A percentile compares a stretch with the other conserved stretches of the same genome.
Conservation (phyloP, 106 monocot species). For the Iris macrosiphon region DNA sequence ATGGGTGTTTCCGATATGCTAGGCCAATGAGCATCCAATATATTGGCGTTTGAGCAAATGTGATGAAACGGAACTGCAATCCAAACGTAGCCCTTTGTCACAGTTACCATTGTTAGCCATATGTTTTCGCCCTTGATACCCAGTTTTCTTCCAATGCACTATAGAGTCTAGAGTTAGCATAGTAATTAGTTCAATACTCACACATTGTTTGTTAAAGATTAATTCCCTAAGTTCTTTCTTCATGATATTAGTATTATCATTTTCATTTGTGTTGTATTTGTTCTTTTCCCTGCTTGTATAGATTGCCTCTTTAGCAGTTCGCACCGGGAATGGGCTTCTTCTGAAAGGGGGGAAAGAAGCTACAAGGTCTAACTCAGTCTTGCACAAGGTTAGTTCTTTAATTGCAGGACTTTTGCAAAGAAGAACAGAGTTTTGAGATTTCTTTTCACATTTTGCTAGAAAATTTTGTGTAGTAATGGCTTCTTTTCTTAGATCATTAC, state of each 20-base stretch:
- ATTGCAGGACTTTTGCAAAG: not conserved
- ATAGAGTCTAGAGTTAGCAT: not conserved
- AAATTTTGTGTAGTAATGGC: not conserved
- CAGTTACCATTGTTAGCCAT: not conserved
- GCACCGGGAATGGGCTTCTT: conserved; percentile 97
- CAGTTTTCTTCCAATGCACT: too few relatives aligned
- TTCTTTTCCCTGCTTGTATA: conserved; percentile 19
- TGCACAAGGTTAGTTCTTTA: conserved; percentile 70
- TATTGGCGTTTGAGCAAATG: too few relatives aligned
- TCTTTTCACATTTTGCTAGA: not conserved
- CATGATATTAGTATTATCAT: conserved; percentile 1
- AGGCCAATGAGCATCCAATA: too few relatives aligned
- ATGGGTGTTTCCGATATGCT: too few relatives aligned
- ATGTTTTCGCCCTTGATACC: not conserved
- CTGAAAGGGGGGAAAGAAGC: conserved; percentile 99
- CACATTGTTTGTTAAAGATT: not conserved
- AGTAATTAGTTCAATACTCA: not conserved
- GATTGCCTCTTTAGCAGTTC: conserved; percentile 94
- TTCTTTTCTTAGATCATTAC: conserved; percentile 56
- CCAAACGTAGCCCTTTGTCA: not conserved
- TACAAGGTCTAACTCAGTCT: conserved; percentile 76
- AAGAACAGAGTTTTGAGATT: not conserved
- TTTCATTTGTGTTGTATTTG: conserved; percentile 1
- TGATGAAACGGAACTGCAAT: too few relatives aligned
- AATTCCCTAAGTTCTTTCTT: not conserved